These are phyloP conservation scores for Rhizopogon vinicolor DNA, from an alignment of 768 basidiomycete species.

Conservation along the genomic window DNA sequence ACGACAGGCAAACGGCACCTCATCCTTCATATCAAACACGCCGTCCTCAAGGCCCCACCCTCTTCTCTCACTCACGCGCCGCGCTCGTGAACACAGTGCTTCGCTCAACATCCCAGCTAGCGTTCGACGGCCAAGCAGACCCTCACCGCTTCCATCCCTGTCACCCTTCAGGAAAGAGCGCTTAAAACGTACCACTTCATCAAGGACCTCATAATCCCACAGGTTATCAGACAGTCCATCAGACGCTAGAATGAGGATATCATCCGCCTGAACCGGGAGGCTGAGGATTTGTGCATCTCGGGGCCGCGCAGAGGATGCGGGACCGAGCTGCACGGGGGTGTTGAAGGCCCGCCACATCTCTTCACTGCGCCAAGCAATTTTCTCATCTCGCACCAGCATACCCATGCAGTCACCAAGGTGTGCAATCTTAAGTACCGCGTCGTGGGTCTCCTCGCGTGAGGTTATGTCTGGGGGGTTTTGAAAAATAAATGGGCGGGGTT, in stretches of 20 bases:
- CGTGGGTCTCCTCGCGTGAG: conserved; percentile 33
- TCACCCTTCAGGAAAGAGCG: conserved; percentile 27
- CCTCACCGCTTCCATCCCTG: conserved; percentile 9
- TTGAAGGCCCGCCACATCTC: conserved; percentile 93
- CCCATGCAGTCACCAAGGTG: conserved; percentile 88
- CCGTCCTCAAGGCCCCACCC: conserved; percentile 19
- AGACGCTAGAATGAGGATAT: conserved; percentile 75
- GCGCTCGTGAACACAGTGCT: conserved; percentile 76
- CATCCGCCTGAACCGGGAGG: conserved; percentile 63
- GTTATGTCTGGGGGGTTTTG: conserved; percentile 7
- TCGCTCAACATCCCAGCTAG: conserved; percentile 72
- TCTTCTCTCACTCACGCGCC: conserved; percentile 56
- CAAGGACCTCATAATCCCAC: conserved; percentile 85
- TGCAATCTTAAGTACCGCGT: conserved; percentile 73
- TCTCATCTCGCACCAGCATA: conserved; percentile 75
- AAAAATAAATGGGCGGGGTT: conserved; percentile 14
- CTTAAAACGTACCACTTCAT: conserved; percentile 67
- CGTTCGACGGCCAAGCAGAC: conserved; percentile 42
- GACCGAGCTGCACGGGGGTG: conserved; percentile 62
- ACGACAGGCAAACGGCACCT: conserved; percentile 82
- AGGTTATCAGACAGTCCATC: conserved; percentile 85
- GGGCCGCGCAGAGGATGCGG: conserved; percentile 56
- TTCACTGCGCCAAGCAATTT: conserved; percentile 79
- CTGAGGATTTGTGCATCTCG: conserved; percentile 65
- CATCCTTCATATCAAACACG: conserved; percentile 31